Base-by-base conservation (phyloP, 1,284 basidiomycete species). In the Phellopilus nigrolimitatus region DNA sequence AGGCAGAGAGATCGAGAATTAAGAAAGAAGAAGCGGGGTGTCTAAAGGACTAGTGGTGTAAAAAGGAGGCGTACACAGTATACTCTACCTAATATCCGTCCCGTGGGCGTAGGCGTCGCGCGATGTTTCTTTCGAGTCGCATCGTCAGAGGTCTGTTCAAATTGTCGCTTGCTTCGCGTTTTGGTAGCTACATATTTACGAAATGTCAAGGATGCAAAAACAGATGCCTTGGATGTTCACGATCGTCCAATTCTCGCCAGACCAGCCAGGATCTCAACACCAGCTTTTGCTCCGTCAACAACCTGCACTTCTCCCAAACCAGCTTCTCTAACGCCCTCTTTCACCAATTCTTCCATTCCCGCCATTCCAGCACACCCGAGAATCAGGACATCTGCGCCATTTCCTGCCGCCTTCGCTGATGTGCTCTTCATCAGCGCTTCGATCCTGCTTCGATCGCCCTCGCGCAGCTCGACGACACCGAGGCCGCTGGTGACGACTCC, bases 321-420 rank as follows among this genome's bases (percentile, higher is more conserved):
- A 13, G 56, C 64, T 44, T 65, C 64, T 39, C 68, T 61, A 1
- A 76, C 65, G 2, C 68, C 67, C 21, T 60, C 57, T 40, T 68
- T 62, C 2, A 75, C 65, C 1, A 68, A 66, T n/a, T 60, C 59
- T 41, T 71, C 69, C 64, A 76, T 68, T 5, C 73, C 75, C 0
- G 67, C 69, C 73, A 78, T 76, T 2, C 71, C 75, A 21, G 74
- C 74, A 52, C 74, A 76, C 0, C 76, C 74, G 15, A 53, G 15
- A 43, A 77, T 64, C 39, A 73, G 60, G 41, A 79, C 68, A 7
- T 68, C 68, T 38, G 69, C 65, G 45, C 56, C 43, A 15, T 45
- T 43, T 34, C 39, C 48, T 22, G 69, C 58, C 4, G 65, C 39
- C 28, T 56, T 51, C 41, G 59, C 59, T 4, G 68, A 68, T 1